Conservation (phyloP, 2,329 filamentous ascomycete genomes). For the Trematosphaeria pertusa region DNA sequence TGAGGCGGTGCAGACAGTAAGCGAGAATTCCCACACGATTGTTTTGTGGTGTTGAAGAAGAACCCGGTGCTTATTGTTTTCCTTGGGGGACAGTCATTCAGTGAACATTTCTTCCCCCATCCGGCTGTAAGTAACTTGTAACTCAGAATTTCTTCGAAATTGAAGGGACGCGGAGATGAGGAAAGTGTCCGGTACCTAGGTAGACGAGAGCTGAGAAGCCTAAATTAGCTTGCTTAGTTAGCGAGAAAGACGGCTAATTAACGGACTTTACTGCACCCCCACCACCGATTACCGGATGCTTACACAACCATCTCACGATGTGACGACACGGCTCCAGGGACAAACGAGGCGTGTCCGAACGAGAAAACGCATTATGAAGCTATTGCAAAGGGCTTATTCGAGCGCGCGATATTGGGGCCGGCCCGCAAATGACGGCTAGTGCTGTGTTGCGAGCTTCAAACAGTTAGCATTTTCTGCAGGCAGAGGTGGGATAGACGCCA, state of each 20-base stretch:
- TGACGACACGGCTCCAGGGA: conserved; percentile 9
- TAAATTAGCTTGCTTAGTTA: conserved; percentile 29
- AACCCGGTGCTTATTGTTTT: conserved; percentile 19
- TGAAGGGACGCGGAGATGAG: conserved; percentile 3
- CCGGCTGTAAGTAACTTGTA: conserved; percentile 13
- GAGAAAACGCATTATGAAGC: conserved; percentile 26
- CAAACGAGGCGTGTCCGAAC: conserved; percentile 1
- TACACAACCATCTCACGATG: conserved; percentile 25
- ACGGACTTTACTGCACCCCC: conserved; percentile 20
- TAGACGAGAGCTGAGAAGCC: too few species aligned
- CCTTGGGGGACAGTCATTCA: conserved; percentile 1
- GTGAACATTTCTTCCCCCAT: conserved; percentile 9
- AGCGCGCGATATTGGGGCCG: conserved; percentile 2
- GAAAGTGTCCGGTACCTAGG: neutral
- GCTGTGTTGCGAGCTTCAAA: conserved; percentile 7
- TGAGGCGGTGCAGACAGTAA: conserved; percentile 22
- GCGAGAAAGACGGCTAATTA: conserved; percentile 29
- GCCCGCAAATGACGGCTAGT: conserved; percentile 4
- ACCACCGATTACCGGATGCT: conserved; percentile 36
- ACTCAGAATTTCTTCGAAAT: conserved; percentile 4
- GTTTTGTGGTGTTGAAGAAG: conserved; percentile 4
- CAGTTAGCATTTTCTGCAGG: conserved; percentile 21
- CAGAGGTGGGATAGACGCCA: too few species aligned
- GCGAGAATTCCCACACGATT: conserved; percentile 11
- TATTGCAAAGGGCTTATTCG: conserved; percentile 24